Evolutionary conservation across 2,329 filamentous ascomycete genomes (phyloP).

Genomic region (Fusarium buharicum): DNA sequence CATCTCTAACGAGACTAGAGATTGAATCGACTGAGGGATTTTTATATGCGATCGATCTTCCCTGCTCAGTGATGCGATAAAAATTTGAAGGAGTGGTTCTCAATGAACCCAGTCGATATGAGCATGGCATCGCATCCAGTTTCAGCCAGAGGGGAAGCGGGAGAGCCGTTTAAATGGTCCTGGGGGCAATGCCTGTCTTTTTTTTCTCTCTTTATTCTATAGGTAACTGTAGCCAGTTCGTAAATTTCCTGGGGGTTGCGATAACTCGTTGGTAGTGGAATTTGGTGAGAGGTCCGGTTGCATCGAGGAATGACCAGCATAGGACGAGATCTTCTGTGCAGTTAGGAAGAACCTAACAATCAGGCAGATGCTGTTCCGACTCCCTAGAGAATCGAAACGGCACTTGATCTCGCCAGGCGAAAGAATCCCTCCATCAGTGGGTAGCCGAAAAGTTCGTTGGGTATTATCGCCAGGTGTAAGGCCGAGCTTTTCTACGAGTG

Average conservation of each 20-base stretch:
- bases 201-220: too few species aligned
- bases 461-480: accelerated
- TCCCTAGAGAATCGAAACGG: background rate
- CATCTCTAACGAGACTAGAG: background rate
- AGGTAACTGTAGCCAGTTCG: background rate
- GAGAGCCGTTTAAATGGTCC: background rate
- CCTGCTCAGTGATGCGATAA: background rate
- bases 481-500: background rate
- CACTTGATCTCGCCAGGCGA: background rate
- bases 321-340: conserved; percentile 2
- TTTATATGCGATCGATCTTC: background rate
- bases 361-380: accelerated
- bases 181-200: background rate
- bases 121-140: conserved; percentile 15
- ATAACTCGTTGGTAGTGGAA: background rate
- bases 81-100: background rate
- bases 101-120: background rate
- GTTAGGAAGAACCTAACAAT: background rate
- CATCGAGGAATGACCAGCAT: background rate
- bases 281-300: background rate
- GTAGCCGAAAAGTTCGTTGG: background rate
- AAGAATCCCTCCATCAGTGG: accelerated
- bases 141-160: background rate
- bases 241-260: accelerated
- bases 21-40: conserved; percentile 1